These are phyloP conservation scores for Parastagonospora avenae DNA, from an alignment of 2,329 filamentous ascomycete genomes.

Conservation along the genomic window DNA sequence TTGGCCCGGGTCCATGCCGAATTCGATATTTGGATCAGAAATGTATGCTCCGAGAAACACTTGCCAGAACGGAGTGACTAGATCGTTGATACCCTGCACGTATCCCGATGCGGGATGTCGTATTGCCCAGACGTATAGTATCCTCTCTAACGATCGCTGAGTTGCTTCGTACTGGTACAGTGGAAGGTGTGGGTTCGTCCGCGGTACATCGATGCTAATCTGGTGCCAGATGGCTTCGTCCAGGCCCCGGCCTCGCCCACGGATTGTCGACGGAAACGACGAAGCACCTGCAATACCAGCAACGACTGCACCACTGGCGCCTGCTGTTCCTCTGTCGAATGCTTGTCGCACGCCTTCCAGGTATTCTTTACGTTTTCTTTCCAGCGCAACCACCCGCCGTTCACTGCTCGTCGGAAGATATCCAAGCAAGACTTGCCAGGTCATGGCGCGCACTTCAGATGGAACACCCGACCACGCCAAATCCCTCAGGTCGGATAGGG, in stretches of 20 bases:
- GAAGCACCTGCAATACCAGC: slow-evolving; percentile 59
- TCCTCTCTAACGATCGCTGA: slow-evolving; percentile 89
- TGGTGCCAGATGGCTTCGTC: slow-evolving; percentile 99
- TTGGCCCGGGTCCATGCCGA: slow-evolving; percentile 95
- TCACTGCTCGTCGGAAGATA: slow-evolving; percentile 98
- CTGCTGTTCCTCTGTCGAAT: slow-evolving; percentile 61
- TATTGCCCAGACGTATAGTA: slow-evolving; percentile 97
- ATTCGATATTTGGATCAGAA: slow-evolving; percentile 88
- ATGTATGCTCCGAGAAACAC: slow-evolving; percentile 95
- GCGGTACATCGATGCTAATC: slow-evolving; percentile 96
- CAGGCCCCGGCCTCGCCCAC: slow-evolving; percentile 73
- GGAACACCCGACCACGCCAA: slow-evolving; percentile 94
- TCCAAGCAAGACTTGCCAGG: slow-evolving; percentile 95
- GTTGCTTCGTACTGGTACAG: slow-evolving; percentile 96
- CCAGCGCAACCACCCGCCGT: slow-evolving; percentile 83
- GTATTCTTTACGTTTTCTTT: slow-evolving; percentile 95
- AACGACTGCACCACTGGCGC: slow-evolving; percentile 47
- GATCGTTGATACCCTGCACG: slow-evolving; percentile 97
- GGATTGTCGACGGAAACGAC: slow-evolving; percentile 52
- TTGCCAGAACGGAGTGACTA: slow-evolving; percentile 97
- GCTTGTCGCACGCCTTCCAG: slow-evolving; percentile 81
- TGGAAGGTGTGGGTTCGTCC: slow-evolving; percentile 94
- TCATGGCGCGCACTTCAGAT: slow-evolving; percentile 94
- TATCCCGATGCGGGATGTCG: slow-evolving; percentile 96
- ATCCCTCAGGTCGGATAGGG: slow-evolving; percentile 79